Evolutionary conservation across 2,329 filamentous ascomycete species (phyloP), one percentile per base, ranked within the genome.

Genomic region (Helotiales sp.): DNA sequence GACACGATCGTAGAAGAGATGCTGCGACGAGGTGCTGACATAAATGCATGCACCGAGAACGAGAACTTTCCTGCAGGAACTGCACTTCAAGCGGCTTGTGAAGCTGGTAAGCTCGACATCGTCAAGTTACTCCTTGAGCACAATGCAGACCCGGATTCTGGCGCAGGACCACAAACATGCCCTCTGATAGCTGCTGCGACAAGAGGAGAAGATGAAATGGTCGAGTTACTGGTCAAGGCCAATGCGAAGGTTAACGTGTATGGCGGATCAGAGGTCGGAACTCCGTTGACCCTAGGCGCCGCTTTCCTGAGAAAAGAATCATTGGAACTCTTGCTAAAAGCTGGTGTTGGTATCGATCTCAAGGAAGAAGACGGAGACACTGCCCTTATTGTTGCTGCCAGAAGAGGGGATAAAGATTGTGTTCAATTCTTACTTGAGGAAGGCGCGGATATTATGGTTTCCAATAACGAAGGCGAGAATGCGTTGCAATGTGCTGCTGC

Each of bases 301-400:
- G 30, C 27, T 8, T 30, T 27, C 42, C 49, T 30, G 31, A n/a
- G 4, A 17, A 25, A 34, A 6, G 52, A 36, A 25, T 31, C 52
- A 17, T n/a, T 54, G 40, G 52, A 46, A 29, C 40, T 30, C n/a
- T 10, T 47, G n/a, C n/a, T 29, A 17, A 47, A 47, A 13, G 42
- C 42, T 13, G 42, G 42, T 12, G 51, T 36, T 29, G 51, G n/a
- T 19, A 53, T 53, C 7, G 19, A 53, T 31, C 15, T 27, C 13
- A 24, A 19, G 17, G 38, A 53, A 9, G 24, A 22, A 5, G 51
- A 53, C 27, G 51, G 51, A 13, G 51, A 53, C 27, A 53, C 51
- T 13, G 51, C 51, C 8, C 51, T 53, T 31, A 53, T 44, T 44
- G 22, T 27, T 29, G 51, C 51, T 53, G 51, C 38, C 31, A 13